phyloP scores from a whole-genome alignment of 352 stramenopile genomes.

The Phytophthora pini region DNA sequence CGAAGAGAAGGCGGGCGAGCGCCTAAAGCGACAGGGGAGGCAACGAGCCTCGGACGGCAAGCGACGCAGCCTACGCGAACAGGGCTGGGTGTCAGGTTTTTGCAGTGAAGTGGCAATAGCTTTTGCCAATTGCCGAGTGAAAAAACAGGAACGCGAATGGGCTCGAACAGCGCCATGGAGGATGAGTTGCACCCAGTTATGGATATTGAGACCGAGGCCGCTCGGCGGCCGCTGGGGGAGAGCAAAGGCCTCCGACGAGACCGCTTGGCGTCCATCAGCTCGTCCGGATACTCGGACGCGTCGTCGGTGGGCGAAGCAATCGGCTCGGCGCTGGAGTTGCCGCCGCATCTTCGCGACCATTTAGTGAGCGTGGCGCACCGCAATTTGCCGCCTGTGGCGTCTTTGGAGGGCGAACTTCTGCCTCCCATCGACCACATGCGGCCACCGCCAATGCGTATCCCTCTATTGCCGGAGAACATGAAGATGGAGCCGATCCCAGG shows the following conservation, averaged over 20 bases:
- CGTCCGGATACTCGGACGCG: constrained; percentile 50
- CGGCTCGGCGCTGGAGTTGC: constrained; percentile 47
- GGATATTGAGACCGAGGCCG: constrained; percentile 40
- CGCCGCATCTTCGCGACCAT: constrained; percentile 65
- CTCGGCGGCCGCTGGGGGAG: constrained; percentile 36
- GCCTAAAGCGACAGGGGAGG: constrained; percentile 21
- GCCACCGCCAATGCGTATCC: constrained; percentile 63
- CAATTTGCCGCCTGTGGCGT: constrained; percentile 32
- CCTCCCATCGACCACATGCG: constrained; percentile 66
- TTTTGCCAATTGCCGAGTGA: constrained; percentile 5
- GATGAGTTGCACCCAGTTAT: constrained; percentile 54
- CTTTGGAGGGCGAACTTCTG: constrained; percentile 56
- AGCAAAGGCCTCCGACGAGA: constrained; percentile 47
- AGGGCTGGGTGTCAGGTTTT: background rate
- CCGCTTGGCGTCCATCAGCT: constrained; percentile 41
- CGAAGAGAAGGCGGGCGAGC: constrained; percentile 1
- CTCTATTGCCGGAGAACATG: constrained; percentile 65
- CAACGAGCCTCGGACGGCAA: constrained; percentile 2
- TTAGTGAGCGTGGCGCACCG: constrained; percentile 53
- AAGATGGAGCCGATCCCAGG: constrained; percentile 73
- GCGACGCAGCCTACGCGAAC: constrained; percentile 15
- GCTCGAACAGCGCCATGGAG: constrained; percentile 55
- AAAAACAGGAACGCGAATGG: constrained; percentile 31
- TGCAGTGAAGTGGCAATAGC: constrained; percentile 3
- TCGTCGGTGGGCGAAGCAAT: constrained; percentile 42